Evolutionary conservation across 371 early-diverging fungal species (phyloP).

Genomic region (Amoeboaphelidium occidentale): DNA sequence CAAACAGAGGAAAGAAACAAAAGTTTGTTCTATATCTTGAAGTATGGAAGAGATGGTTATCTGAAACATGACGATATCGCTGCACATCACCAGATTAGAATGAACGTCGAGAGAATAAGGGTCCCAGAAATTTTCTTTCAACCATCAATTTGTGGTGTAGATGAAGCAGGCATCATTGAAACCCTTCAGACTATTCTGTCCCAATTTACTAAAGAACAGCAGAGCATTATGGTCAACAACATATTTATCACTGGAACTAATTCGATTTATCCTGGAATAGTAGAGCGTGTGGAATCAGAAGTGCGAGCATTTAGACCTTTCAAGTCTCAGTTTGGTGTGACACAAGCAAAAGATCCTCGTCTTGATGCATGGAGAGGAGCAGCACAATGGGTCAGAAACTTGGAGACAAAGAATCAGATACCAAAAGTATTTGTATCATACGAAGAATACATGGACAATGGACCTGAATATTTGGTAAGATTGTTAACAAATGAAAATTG

Average conservation of each 20-base stretch:
- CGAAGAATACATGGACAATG: background rate
- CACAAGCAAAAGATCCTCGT: constrained; percentile 35
- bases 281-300: constrained; percentile 27
- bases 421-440: background rate
- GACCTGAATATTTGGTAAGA: background rate
- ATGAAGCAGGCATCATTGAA: constrained; percentile 63
- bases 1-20: background rate
- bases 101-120: constrained; percentile 62
- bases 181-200: constrained; percentile 35
- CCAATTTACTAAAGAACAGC: constrained; percentile 22
- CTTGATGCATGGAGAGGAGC: constrained; percentile 72
- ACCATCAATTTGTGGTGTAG: constrained; percentile 55
- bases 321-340: constrained; percentile 25
- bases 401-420: background rate
- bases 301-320: constrained; percentile 34
- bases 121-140: constrained; percentile 71
- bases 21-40: constrained; percentile 16
- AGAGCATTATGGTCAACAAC: constrained; percentile 25
- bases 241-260: constrained; percentile 58
- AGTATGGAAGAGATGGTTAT: constrained; percentile 26
- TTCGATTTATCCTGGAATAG: constrained; percentile 30
- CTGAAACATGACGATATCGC: constrained; percentile 36
- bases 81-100: constrained; percentile 46
- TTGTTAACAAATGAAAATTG: too few relatives aligned
- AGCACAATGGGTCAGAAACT: constrained; percentile 24